Conservation (phyloP, 257 asterid species). For the Penstemon newberryi region DNA sequence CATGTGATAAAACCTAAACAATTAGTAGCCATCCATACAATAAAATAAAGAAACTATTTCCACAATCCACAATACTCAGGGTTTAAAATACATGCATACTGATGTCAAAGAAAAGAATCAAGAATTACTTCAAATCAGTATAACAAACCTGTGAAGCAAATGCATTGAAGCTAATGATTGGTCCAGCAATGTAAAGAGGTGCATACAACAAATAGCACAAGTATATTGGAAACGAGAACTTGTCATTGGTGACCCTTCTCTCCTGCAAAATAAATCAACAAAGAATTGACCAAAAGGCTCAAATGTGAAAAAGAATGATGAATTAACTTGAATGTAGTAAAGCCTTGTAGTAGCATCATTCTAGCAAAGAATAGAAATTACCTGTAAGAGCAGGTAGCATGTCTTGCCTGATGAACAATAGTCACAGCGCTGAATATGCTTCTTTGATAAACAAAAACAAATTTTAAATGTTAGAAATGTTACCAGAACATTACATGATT, state of each 20-base stretch:
- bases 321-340: slow-evolving; percentile 11
- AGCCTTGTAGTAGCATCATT: slow-evolving; percentile 17
- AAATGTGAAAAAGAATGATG: slow-evolving; percentile 6
- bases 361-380: slow-evolving; percentile 34
- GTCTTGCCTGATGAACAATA: slow-evolving; percentile 76
- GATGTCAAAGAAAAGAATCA: slow-evolving; percentile 4
- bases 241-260: slow-evolving; percentile 60
- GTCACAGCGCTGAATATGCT: slow-evolving; percentile 74
- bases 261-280: slow-evolving; percentile 53
- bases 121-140: slow-evolving; percentile 7
- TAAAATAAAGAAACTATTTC: background rate
- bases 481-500: background rate
- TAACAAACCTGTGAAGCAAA: slow-evolving; percentile 92
- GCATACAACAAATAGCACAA: slow-evolving; percentile 85
- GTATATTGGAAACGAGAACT: slow-evolving; percentile 70
- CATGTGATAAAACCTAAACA: slow-evolving; percentile 5
- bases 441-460: slow-evolving; percentile 47
- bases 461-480: slow-evolving; percentile 16
- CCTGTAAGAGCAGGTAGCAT: slow-evolving; percentile 91
- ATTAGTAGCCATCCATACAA: background rate
- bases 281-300: slow-evolving; percentile 24
- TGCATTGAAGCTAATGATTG: slow-evolving; percentile 93
- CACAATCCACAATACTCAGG: slow-evolving; percentile 6
- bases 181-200: slow-evolving; percentile 99
- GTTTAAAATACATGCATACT: slow-evolving; percentile 3